Conservation (phyloP, 1,284 basidiomycete genomes). For the Vanrija humicola region DNA sequence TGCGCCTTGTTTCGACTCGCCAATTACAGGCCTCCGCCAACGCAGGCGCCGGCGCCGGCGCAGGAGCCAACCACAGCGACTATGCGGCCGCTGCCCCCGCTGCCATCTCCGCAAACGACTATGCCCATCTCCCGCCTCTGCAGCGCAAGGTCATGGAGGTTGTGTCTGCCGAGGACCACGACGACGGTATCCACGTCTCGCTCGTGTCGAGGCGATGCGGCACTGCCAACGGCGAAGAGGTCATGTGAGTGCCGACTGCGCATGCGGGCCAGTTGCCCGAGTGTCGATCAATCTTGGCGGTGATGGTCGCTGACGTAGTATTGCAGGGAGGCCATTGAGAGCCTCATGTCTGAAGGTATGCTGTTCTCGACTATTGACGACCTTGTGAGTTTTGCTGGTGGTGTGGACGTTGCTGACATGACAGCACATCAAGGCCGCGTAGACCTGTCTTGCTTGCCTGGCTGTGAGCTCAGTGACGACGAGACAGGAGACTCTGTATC, state of each 20-base stretch:
- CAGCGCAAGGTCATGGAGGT: slow-evolving; percentile 64
- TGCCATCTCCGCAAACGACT: slow-evolving; percentile 29
- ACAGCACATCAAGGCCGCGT: slow-evolving; percentile 35
- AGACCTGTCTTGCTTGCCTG: neutral
- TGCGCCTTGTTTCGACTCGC: neutral
- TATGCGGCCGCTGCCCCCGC: slow-evolving; percentile 26
- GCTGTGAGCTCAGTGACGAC: no score
- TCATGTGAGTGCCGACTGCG: slow-evolving; percentile 49
- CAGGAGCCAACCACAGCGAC: slow-evolving; percentile 26
- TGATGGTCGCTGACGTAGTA: neutral
- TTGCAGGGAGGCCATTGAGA: slow-evolving; percentile 61
- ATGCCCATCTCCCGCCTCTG: slow-evolving; percentile 58
- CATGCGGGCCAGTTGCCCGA: neutral
- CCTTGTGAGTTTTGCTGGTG: slow-evolving; percentile 33
- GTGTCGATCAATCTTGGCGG: slow-evolving; percentile 2
- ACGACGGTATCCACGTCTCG: slow-evolving; percentile 62
- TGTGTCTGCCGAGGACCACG: slow-evolving; percentile 51
- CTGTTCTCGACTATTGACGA: slow-evolving; percentile 68
- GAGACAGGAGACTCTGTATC: no score
- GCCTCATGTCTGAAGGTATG: slow-evolving; percentile 63
- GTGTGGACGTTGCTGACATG: neutral
- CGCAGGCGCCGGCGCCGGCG: slow-evolving; percentile 5
- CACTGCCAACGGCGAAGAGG: slow-evolving; percentile 24
- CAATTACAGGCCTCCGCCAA: neutral
- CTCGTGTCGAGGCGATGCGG: slow-evolving; percentile 53